Conservation (phyloP, 805 yeast species). For the Nakazawaea populi region DNA sequence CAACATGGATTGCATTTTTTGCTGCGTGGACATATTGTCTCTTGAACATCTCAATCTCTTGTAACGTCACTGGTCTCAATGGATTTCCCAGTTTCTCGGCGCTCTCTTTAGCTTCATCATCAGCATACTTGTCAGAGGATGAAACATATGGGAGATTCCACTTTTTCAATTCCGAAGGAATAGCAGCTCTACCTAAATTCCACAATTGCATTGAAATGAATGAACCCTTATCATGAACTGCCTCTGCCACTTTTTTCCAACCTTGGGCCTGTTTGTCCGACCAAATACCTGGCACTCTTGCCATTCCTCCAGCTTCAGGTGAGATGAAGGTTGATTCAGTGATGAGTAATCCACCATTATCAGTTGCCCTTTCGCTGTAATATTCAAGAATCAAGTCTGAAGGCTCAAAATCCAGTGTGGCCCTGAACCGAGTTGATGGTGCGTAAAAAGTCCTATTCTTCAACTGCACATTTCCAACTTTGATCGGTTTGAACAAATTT, state of each 20-base stretch:
- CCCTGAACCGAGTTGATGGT: slow-evolving; percentile 47
- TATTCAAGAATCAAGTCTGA: slow-evolving; percentile 42
- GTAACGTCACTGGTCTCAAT: slow-evolving; percentile 36
- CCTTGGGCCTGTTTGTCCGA: slow-evolving; percentile 37
- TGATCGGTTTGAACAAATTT: slow-evolving; percentile 36
- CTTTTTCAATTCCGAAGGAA: slow-evolving; percentile 28
- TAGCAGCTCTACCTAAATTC: slow-evolving; percentile 37
- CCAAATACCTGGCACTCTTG: slow-evolving; percentile 43
- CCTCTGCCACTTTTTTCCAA: slow-evolving; percentile 43
- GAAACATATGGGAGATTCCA: slow-evolving; percentile 31
- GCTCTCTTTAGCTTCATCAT: slow-evolving; percentile 26
- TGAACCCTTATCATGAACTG: slow-evolving; percentile 46
- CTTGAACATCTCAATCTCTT: slow-evolving; percentile 34
- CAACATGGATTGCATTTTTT: slow-evolving; percentile 24
- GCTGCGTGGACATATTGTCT: slow-evolving; percentile 41
- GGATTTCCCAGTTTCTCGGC: slow-evolving; percentile 31
- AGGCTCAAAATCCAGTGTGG: slow-evolving; percentile 32
- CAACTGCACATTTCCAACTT: slow-evolving; percentile 32
- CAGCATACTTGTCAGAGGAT: slow-evolving; percentile 32
- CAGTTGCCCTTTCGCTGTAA: slow-evolving; percentile 47
- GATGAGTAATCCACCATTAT: slow-evolving; percentile 55
- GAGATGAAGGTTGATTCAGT: slow-evolving; percentile 54
- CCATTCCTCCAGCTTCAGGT: slow-evolving; percentile 33
- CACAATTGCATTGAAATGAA: slow-evolving; percentile 44
- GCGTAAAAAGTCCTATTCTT: slow-evolving; percentile 39